Evolutionary conservation across 805 yeast genomes (phyloP).

Genomic region (Komagataella pseudopastoris): DNA sequence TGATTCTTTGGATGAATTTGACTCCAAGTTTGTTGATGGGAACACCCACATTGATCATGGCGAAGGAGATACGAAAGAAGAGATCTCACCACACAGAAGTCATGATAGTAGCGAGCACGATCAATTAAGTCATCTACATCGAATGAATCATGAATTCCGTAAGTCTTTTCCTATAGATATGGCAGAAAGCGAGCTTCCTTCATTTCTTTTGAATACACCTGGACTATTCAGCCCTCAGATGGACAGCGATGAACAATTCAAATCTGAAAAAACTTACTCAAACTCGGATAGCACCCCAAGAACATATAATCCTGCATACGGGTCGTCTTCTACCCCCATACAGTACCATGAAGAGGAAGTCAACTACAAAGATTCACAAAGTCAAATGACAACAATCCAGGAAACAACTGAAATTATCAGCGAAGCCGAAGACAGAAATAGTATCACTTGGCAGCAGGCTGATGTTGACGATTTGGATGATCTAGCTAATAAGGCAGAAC

Average conservation of each 20-base stretch:
- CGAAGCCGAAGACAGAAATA: not conserved
- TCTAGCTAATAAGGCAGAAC: not conserved
- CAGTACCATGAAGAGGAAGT: not conserved
- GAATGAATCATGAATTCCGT: not conserved
- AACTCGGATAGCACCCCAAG: not conserved
- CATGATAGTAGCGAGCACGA: not conserved
- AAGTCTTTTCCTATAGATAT: not conserved
- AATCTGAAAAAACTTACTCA: not conserved
- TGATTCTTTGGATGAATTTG: conserved; percentile 1
- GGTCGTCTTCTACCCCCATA: not conserved
- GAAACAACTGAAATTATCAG: conserved; percentile 14
- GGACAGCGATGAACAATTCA: not conserved
- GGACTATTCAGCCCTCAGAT: not conserved
- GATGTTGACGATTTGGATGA: conserved; percentile 5
- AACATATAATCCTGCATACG: not conserved
- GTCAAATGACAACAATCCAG: conserved; percentile 20
- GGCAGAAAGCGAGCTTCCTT: not conserved
- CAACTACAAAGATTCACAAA: not conserved
- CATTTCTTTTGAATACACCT: not conserved
- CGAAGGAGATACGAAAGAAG: not conserved
- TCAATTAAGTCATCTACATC: not conserved
- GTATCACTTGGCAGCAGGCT: not conserved
- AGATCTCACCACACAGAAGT: not conserved
- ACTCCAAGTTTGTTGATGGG: not conserved
- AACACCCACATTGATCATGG: not conserved